Percentiles rank a stretch among this genome's conserved stretches.
These are phyloP conservation scores for Magnaporthiopsis rhizophila DNA, from an alignment of 2,329 filamentous ascomycete species.

Conservation along the genomic window DNA sequence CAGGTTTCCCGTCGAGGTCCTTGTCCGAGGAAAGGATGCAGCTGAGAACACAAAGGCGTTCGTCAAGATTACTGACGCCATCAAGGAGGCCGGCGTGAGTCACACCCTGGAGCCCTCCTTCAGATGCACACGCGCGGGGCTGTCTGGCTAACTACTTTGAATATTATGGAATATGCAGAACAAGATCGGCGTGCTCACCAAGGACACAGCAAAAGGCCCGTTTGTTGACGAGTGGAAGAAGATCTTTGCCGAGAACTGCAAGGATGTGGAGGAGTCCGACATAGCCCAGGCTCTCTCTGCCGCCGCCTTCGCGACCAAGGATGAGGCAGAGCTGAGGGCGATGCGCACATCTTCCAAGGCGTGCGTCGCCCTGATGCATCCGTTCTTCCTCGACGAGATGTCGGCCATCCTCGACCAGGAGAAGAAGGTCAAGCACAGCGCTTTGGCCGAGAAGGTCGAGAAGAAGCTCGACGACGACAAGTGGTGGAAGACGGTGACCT, in stretches of 20 bases:
- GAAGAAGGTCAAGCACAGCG: conserved; percentile 90
- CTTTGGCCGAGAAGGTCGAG: conserved; percentile 78
- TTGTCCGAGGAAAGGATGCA: conserved; percentile 85
- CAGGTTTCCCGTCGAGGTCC: conserved; percentile 84
- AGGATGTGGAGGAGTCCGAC: conserved; percentile 84
- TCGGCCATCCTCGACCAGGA: conserved; percentile 91
- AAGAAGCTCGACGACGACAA: conserved; percentile 88
- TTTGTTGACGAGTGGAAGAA: conserved; percentile 98
- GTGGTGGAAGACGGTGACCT: conserved; percentile 77
- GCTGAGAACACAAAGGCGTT: conserved; percentile 90
- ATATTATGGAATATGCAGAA: conserved; percentile 43
- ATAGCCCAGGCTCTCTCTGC: conserved; percentile 74
- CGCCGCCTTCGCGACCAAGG: conserved; percentile 83
- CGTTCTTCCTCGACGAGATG: conserved; percentile 98
- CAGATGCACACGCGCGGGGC: background rate
- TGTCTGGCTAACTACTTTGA: background rate
- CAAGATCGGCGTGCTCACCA: conserved; percentile 80
- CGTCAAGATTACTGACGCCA: conserved; percentile 70
- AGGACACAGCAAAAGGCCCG: conserved; percentile 76
- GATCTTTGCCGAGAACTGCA: conserved; percentile 65
- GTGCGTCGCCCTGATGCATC: conserved; percentile 88
- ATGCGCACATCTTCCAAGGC: conserved; percentile 93
- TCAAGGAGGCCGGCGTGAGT: conserved; percentile 80
- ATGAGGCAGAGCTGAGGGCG: conserved; percentile 85
- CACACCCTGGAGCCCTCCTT: conserved; percentile 9